phyloP scores from a whole-genome alignment of 1,139 yeast genomes.

The Sugiyamaella sp. region DNA sequence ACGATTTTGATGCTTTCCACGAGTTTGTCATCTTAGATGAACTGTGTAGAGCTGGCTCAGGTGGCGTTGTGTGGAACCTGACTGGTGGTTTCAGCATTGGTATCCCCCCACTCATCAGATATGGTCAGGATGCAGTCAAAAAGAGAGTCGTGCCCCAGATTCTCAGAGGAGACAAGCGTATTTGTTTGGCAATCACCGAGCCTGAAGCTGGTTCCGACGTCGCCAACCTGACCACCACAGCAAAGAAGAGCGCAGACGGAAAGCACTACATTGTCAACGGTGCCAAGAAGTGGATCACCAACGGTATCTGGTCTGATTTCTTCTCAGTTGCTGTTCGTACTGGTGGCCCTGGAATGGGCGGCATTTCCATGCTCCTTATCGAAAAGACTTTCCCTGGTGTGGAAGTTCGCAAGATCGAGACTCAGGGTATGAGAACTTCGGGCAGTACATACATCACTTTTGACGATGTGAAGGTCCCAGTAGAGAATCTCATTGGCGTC shows the following conservation, averaged over 20 bases:
- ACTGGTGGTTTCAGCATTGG: slow-evolving; percentile 48
- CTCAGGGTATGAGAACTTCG: slow-evolving; percentile 48
- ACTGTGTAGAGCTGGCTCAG: slow-evolving; percentile 47
- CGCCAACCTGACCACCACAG: slow-evolving; percentile 47
- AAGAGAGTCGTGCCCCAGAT: slow-evolving; percentile 44
- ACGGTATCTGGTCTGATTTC: slow-evolving; percentile 49
- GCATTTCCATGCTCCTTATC: slow-evolving; percentile 47
- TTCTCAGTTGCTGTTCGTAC: slow-evolving; percentile 52
- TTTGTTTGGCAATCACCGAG: slow-evolving; percentile 48
- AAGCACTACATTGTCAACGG: slow-evolving; percentile 49
- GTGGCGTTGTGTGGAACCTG: slow-evolving; percentile 47
- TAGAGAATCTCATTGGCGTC: slow-evolving; percentile 47
- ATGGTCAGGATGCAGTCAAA: slow-evolving; percentile 41
- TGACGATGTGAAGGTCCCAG: slow-evolving; percentile 51
- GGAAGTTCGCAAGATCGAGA: slow-evolving; percentile 44
- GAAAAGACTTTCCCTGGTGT: slow-evolving; percentile 48
- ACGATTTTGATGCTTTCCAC: slow-evolving; percentile 46
- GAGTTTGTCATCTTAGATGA: slow-evolving; percentile 45
- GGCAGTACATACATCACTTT: slow-evolving; percentile 47
- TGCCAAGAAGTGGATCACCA: slow-evolving; percentile 51
- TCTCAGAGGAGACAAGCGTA: slow-evolving; percentile 46
- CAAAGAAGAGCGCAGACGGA: slow-evolving; percentile 46
- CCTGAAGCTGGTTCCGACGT: slow-evolving; percentile 52
- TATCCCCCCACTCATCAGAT: slow-evolving; percentile 46
- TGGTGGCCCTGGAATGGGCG: slow-evolving; percentile 47